These are phyloP conservation scores for Pseudocercospora pini-densiflorae DNA, from an alignment of 2,329 filamentous ascomycete species.

Conservation along the genomic window DNA sequence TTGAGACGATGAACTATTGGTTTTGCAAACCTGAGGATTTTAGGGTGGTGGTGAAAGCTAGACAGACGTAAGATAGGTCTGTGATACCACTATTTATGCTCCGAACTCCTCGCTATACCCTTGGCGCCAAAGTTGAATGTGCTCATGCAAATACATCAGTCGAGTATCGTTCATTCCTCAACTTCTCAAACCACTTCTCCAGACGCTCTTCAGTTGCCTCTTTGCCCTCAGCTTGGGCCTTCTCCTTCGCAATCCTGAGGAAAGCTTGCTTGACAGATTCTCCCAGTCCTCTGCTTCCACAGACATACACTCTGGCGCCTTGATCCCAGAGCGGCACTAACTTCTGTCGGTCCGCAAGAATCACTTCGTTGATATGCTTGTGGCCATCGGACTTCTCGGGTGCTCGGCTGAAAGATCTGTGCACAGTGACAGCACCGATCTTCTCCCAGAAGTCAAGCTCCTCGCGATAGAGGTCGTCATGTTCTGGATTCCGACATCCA, in stretches of 20 bases:
- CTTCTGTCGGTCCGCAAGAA: constrained; percentile 54
- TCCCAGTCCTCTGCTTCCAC: constrained; percentile 59
- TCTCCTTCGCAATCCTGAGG: constrained; percentile 47
- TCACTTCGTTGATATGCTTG: constrained; percentile 58
- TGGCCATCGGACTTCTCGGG: constrained; percentile 52
- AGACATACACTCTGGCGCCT: constrained; percentile 66
- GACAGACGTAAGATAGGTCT: not conserved
- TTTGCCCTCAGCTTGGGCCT: constrained; percentile 31
- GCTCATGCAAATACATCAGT: constrained; percentile 33
- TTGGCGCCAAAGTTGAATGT: not conserved
- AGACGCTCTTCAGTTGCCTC: constrained; percentile 44
- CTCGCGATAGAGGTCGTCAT: constrained; percentile 65
- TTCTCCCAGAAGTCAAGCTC: constrained; percentile 64
- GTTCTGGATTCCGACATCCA: constrained; percentile 61
- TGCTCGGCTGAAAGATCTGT: constrained; percentile 63
- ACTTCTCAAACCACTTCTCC: constrained; percentile 33
- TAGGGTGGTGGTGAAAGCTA: constrained; percentile 18
- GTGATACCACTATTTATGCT: too few relatives aligned
- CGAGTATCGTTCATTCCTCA: constrained; percentile 33
- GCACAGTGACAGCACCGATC: constrained; percentile 64
- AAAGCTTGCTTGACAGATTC: constrained; percentile 49
- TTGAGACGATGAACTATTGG: constrained; percentile 25
- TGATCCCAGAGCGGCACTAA: constrained; percentile 52
- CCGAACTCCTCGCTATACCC: not conserved
- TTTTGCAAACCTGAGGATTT: constrained; percentile 27